Conservation (phyloP, 2,329 filamentous ascomycete species). For the Byssothecium circinans region DNA sequence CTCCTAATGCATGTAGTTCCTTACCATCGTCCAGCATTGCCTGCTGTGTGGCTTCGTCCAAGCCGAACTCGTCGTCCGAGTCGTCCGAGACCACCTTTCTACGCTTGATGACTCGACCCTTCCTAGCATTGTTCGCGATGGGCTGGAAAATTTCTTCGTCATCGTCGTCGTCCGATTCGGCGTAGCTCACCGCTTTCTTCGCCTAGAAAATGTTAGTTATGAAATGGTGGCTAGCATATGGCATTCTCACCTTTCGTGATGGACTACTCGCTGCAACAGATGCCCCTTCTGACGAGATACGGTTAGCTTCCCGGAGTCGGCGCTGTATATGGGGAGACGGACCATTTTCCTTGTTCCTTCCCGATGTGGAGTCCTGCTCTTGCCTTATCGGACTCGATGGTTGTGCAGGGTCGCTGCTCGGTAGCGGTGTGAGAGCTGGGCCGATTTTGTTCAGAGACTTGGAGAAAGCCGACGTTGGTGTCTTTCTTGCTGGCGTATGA, state of each 20-base stretch:
- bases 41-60: conserved; percentile 59
- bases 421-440: conserved; percentile 65
- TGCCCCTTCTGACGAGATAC: conserved; percentile 46
- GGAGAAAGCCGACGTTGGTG: conserved; percentile 28
- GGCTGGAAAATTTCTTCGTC: conserved; percentile 71
- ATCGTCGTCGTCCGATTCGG: conserved; percentile 78
- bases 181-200: conserved; percentile 74
- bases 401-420: conserved; percentile 76
- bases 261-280: conserved; percentile 66
- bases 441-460: conserved; percentile 41
- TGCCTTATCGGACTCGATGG: conserved; percentile 71
- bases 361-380: conserved; percentile 50
- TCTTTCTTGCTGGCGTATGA: conserved; percentile 28
- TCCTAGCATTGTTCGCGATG: conserved; percentile 48
- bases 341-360: conserved; percentile 58
- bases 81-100: conserved; percentile 66
- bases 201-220: conserved; percentile 45
- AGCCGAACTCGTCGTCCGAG: conserved; percentile 67
- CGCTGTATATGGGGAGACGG: conserved; percentile 46
- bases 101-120: conserved; percentile 56
- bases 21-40: conserved; percentile 59
- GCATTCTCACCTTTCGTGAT: conserved; percentile 68
- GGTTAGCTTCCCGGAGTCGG: conserved; percentile 47
- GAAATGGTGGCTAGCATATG: neutral
- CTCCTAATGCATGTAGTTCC: neutral